phyloP scores from a whole-genome alignment of 1,284 basidiomycete genomes.

The Stygiomarasmius scandens region DNA sequence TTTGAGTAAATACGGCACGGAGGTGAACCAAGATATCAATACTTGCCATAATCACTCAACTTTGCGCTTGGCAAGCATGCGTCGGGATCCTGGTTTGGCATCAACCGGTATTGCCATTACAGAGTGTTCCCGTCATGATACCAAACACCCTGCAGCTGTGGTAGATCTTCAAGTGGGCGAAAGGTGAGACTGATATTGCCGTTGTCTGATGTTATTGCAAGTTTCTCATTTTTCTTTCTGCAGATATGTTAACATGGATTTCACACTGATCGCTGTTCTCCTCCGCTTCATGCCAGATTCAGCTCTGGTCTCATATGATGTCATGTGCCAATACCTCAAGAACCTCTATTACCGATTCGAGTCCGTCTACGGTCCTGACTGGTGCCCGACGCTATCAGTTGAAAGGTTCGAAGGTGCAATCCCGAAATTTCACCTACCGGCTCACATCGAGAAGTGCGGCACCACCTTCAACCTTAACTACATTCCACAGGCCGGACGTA shows the following conservation, averaged over 20 bases:
- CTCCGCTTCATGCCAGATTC: too few relatives aligned
- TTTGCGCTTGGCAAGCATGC: constrained; percentile 1
- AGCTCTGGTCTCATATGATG: too few relatives aligned
- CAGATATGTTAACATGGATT: neutral
- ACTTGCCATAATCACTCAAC: constrained; percentile 9
- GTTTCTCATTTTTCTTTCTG: too few relatives aligned
- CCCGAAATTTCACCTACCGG: constrained; percentile 1
- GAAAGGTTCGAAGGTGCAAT: neutral
- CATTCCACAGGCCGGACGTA: neutral
- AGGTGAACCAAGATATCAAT: constrained; percentile 9
- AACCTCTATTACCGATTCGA: too few relatives aligned
- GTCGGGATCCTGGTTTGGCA: neutral
- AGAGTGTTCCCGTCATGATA: constrained; percentile 22
- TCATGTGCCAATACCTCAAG: too few relatives aligned
- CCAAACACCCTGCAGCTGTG: constrained; percentile 17
- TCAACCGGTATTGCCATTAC: neutral
- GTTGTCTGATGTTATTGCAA: too few relatives aligned
- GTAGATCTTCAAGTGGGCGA: constrained; percentile 26
- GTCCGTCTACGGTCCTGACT: too few relatives aligned
- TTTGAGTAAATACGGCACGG: neutral
- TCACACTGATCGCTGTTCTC: too few relatives aligned
- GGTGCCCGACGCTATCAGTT: too few relatives aligned
- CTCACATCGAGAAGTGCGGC: neutral
- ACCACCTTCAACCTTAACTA: neutral
- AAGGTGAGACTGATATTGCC: too few relatives aligned